Evolutionary conservation across 169 alveolate genomes (phyloP).

Genomic region (Blepharisma undulans): DNA sequence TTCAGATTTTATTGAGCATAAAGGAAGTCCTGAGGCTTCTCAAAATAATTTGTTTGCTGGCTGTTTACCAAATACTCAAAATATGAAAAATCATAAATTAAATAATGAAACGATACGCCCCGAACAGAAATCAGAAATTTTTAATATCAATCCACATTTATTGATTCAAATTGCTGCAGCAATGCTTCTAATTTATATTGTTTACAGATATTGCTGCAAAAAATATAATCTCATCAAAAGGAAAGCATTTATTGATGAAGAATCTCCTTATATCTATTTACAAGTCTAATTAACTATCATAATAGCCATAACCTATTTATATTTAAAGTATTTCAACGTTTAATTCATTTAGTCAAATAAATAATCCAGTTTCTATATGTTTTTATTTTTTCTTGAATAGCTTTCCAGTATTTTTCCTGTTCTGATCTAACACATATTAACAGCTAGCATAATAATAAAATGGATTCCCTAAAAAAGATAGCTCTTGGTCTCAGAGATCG

Average conservation of each 20-base stretch:
- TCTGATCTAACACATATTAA: not conserved
- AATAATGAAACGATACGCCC: not conserved
- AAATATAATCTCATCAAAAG: not conserved
- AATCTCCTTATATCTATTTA: not conserved
- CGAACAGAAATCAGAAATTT: not conserved
- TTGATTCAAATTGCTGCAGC: not conserved
- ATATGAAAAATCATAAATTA: not conserved
- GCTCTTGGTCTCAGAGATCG: conserved; percentile 41
- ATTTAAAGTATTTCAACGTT: too few relatives aligned
- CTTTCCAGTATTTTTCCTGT: not conserved
- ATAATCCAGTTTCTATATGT: not conserved
- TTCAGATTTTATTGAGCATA: not conserved
- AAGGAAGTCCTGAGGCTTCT: not conserved
- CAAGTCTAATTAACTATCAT: not conserved
- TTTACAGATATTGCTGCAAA: not conserved
- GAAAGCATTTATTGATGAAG: not conserved
- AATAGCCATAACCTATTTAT: not conserved
- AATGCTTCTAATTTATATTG: not conserved
- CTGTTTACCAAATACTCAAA: not conserved
- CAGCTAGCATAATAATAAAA: not conserved
- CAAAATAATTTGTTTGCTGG: not conserved
- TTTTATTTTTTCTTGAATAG: too few relatives aligned
- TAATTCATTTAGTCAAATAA: too few relatives aligned
- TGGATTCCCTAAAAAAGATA: conserved; percentile 44
- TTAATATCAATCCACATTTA: not conserved